Conservation (phyloP, 1,139 yeast species). For the Entelexis sorbosivorans region DNA sequence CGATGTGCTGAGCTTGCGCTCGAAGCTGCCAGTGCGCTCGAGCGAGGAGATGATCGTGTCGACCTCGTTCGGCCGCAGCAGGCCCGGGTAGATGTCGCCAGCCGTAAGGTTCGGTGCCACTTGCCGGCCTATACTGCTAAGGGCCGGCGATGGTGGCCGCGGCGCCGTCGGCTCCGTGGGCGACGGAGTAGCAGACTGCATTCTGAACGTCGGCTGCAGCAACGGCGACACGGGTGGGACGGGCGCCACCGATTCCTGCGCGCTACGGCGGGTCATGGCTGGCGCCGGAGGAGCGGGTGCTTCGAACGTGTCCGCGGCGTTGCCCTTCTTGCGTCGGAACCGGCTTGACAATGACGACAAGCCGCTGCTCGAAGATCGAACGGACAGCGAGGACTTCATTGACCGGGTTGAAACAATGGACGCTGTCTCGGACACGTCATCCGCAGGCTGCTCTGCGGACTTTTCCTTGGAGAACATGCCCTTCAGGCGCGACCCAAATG, state of each 20-base stretch:
- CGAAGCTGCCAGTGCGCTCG: constrained; percentile 31
- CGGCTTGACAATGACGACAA: constrained; percentile 3
- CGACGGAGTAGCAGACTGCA: background rate
- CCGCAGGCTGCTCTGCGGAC: background rate
- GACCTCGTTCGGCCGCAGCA: constrained; percentile 30
- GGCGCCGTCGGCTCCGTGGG: background rate
- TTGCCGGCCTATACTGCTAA: constrained; percentile 6
- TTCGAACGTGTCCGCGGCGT: background rate
- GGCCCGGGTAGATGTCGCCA: constrained; percentile 31
- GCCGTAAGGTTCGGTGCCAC: constrained; percentile 15
- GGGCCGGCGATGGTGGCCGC: constrained; percentile 13
- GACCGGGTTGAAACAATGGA: constrained; percentile 10
- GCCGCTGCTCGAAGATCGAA: constrained; percentile 7
- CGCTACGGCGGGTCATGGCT: background rate
- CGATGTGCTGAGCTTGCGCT: constrained; percentile 28
- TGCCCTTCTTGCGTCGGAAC: constrained; percentile 4
- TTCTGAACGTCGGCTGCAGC: background rate
- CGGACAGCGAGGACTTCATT: constrained; percentile 8
- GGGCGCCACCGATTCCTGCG: background rate
- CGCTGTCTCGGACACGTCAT: constrained; percentile 4
- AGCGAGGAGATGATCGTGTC: constrained; percentile 31
- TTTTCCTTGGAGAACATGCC: constrained; percentile 5
- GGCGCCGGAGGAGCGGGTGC: background rate
- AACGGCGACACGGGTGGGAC: background rate
- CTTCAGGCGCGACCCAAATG: constrained; percentile 9